Evolutionary conservation across 306 rosid genomes (phyloP).

Genomic region (Lagenaria siceraria): DNA sequence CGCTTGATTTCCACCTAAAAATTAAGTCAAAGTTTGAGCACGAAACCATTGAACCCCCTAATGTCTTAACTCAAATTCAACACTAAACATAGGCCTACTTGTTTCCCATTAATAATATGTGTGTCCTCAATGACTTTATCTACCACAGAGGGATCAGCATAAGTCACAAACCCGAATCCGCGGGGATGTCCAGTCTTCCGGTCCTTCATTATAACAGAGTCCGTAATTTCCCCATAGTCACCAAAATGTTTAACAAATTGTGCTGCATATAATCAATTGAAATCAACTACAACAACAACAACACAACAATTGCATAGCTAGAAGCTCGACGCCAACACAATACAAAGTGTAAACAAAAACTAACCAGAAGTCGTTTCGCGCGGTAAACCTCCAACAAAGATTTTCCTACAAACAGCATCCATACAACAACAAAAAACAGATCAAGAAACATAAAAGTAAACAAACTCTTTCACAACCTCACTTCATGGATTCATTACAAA

Average conservation of each 20-base stretch:
- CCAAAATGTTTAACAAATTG: slow-evolving; percentile 82
- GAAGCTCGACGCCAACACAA: not conserved
- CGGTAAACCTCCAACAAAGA: slow-evolving; percentile 93
- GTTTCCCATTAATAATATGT: slow-evolving; percentile 75
- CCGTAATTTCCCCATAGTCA: slow-evolving; percentile 70
- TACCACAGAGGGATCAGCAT: slow-evolving; percentile 71
- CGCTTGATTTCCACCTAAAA: slow-evolving; percentile 86
- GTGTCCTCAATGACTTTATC: slow-evolving; percentile 75
- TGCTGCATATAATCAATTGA: slow-evolving; percentile 35
- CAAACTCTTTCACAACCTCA: not conserved
- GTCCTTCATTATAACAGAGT: slow-evolving; percentile 93
- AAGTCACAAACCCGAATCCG: slow-evolving; percentile 87
- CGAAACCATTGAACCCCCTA: not conserved
- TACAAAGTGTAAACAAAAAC: slow-evolving; percentile 5
- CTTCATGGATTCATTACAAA: not conserved
- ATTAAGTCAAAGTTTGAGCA: not conserved
- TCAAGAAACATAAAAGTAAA: not conserved
- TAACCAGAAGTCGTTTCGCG: slow-evolving; percentile 87
- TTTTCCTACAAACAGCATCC: slow-evolving; percentile 61
- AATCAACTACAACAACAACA: not conserved
- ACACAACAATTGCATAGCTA: not conserved
- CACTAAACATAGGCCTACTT: slow-evolving; percentile 33
- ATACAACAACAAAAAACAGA: not conserved
- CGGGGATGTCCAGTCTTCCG: slow-evolving; percentile 89
- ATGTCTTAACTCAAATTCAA: slow-evolving; percentile 17